A percentile compares a stretch with the other conserved stretches of the same genome.
These are phyloP conservation scores for Microsporum ferrugineum DNA, from an alignment of 2,329 filamentous ascomycete genomes.

Conservation along the genomic window DNA sequence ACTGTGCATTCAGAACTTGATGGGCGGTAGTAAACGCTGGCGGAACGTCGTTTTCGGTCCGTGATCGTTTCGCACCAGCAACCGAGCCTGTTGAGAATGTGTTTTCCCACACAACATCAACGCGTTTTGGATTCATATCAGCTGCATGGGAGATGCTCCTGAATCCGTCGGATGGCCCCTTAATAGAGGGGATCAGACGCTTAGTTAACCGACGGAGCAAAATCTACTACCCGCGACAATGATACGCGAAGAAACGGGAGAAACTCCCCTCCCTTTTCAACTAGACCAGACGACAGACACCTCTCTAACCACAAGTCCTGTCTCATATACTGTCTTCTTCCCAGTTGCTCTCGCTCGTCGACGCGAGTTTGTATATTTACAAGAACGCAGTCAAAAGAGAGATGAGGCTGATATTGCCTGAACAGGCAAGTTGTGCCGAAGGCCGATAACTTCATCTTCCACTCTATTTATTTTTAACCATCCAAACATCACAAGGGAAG, in stretches of 20 bases:
- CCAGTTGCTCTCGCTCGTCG: neutral
- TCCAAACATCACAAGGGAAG: neutral
- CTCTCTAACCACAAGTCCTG: neutral
- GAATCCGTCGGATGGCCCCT: neutral
- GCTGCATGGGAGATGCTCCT: neutral
- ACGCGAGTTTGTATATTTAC: neutral
- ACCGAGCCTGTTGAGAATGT: neutral
- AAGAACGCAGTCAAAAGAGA: neutral
- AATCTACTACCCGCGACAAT: neutral
- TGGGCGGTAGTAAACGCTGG: conserved; percentile 9
- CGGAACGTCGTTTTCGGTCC: conserved; percentile 4
- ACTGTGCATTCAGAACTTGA: conserved; percentile 3
- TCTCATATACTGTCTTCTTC: neutral
- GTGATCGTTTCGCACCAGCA: conserved; percentile 8
- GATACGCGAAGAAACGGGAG: neutral
- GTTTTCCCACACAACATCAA: neutral
- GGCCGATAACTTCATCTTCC: neutral
- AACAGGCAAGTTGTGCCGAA: neutral
- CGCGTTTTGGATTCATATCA: neutral
- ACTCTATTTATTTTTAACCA: neutral
- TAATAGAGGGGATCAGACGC: neutral
- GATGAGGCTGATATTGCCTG: neutral
- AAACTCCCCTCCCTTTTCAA: neutral
- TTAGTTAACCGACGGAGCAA: neutral
- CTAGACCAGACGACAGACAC: neutral